Evolutionary conservation across 1,139 yeast species (phyloP).

Genomic region (Taiozyma onychis): DNA sequence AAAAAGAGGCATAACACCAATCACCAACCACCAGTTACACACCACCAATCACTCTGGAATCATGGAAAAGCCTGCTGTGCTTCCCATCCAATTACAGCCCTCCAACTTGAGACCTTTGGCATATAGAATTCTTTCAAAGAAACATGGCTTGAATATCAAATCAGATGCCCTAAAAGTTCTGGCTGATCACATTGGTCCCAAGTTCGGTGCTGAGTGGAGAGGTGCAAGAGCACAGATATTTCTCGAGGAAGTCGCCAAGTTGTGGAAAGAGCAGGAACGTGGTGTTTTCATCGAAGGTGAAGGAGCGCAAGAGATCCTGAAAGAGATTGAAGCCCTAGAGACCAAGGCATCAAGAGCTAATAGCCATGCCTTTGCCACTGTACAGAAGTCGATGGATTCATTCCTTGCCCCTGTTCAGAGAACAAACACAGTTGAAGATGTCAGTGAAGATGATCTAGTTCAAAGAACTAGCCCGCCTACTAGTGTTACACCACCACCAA

Average conservation of each 20-base stretch:
- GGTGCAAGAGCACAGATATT: constrained; percentile 59
- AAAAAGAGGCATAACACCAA: no score
- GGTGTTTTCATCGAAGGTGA: constrained; percentile 80
- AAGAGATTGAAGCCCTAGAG: constrained; percentile 38
- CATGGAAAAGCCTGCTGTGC: constrained; percentile 26
- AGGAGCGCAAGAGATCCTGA: constrained; percentile 57
- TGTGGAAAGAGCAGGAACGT: constrained; percentile 86
- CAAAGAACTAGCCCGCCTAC: constrained; percentile 19
- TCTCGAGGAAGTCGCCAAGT: constrained; percentile 70
- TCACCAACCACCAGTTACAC: no score
- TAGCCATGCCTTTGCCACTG: background rate
- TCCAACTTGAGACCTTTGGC: constrained; percentile 87
- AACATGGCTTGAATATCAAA: constrained; percentile 86
- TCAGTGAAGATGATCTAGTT: constrained; percentile 15
- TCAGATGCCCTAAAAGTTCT: constrained; percentile 73
- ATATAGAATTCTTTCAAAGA: constrained; percentile 81
- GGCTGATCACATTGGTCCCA: constrained; percentile 66
- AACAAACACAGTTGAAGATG: constrained; percentile 32
- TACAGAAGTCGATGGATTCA: constrained; percentile 11
- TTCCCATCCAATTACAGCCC: constrained; percentile 75
- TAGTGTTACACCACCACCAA: constrained; percentile 22
- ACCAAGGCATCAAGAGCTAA: constrained; percentile 7
- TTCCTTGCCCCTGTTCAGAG: constrained; percentile 23
- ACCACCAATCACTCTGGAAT: background rate
- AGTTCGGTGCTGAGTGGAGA: constrained; percentile 86